These are phyloP conservation scores for Trypanosomatidae sp. DNA, from an alignment of 208 protist species.

Conservation along the genomic window DNA sequence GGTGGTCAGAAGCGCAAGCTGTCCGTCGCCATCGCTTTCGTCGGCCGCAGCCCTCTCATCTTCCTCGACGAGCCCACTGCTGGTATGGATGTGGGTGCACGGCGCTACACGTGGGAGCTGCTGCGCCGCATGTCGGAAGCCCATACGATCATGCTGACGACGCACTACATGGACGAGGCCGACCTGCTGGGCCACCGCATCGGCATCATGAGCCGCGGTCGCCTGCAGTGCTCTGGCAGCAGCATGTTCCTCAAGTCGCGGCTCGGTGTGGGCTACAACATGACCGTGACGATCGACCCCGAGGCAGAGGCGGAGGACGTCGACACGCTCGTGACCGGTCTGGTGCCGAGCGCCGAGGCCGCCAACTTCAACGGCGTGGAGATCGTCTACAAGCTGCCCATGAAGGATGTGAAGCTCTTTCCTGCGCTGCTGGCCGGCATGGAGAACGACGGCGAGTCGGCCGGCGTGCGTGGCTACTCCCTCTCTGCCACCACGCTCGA, in stretches of 20 bases:
- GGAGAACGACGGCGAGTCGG: constrained; percentile 26
- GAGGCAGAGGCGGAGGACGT: constrained; percentile 30
- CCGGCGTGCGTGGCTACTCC: constrained; percentile 47
- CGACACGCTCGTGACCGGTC: constrained; percentile 12
- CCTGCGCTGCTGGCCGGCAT: constrained; percentile 41
- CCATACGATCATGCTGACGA: constrained; percentile 78
- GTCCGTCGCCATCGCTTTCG: constrained; percentile 85
- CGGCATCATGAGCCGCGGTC: constrained; percentile 86
- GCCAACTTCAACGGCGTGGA: constrained; percentile 34
- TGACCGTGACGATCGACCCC: constrained; percentile 37
- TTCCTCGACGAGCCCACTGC: constrained; percentile 92
- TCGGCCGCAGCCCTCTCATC: constrained; percentile 75
- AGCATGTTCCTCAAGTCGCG: constrained; percentile 58
- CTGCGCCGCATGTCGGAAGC: constrained; percentile 38
- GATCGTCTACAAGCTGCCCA: constrained; percentile 42
- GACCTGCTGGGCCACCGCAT: constrained; percentile 93
- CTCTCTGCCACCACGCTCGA: constrained; percentile 75
- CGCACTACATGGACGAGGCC: constrained; percentile 98
- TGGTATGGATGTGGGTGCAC: constrained; percentile 83
- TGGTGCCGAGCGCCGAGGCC: constrained; percentile 29
- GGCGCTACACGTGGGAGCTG: constrained; percentile 86
- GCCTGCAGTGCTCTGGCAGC: constrained; percentile 52
- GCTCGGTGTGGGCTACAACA: constrained; percentile 57
- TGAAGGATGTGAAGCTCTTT: constrained; percentile 33
- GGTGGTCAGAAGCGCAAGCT: constrained; percentile 92